These are phyloP conservation scores for Ceratocystiopsis brevicomis DNA, from an alignment of 2,329 filamentous ascomycete genomes.

Conservation along the genomic window DNA sequence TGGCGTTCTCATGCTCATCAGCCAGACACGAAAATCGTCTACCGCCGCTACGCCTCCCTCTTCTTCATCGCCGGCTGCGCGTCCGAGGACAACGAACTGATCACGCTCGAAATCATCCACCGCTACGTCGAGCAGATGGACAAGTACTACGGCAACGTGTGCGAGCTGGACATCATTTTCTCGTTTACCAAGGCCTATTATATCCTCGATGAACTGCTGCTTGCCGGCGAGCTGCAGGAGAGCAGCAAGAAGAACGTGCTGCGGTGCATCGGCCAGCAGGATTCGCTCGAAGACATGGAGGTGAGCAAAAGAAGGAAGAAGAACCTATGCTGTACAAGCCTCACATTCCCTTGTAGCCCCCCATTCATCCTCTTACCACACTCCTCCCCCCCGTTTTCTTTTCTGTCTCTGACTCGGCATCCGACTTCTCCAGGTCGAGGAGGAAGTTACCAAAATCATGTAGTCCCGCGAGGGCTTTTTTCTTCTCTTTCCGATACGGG, in stretches of 20 bases:
- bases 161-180: constrained; percentile 98
- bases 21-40: constrained; percentile 92
- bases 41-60: constrained; percentile 92
- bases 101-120: constrained; percentile 95
- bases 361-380: background rate
- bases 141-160: constrained; percentile 99
- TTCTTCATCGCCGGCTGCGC: constrained; percentile 98
- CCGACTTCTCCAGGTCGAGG: constrained; percentile 48
- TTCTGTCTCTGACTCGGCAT: constrained; percentile 1
- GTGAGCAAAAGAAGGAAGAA: constrained; percentile 24
- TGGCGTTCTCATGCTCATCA: background rate
- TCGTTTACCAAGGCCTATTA: constrained; percentile 99
- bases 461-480: constrained; percentile 23
- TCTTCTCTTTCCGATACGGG: background rate
- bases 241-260: constrained; percentile 99
- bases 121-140: constrained; percentile 99
- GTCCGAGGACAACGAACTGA: constrained; percentile 94
- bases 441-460: constrained; percentile 82
- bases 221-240: constrained; percentile 94
- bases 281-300: constrained; percentile 98
- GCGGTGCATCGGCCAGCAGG: constrained; percentile 88
- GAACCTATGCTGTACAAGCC: too few species aligned
- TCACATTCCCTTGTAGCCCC: background rate
- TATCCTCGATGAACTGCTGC: constrained; percentile 86
- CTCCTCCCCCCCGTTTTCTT: constrained; percentile 9